Evolutionary conservation across 768 basidiomycete species (phyloP), one percentile per base, ranked within the genome.

Genomic region (Lactarius tabidus): DNA sequence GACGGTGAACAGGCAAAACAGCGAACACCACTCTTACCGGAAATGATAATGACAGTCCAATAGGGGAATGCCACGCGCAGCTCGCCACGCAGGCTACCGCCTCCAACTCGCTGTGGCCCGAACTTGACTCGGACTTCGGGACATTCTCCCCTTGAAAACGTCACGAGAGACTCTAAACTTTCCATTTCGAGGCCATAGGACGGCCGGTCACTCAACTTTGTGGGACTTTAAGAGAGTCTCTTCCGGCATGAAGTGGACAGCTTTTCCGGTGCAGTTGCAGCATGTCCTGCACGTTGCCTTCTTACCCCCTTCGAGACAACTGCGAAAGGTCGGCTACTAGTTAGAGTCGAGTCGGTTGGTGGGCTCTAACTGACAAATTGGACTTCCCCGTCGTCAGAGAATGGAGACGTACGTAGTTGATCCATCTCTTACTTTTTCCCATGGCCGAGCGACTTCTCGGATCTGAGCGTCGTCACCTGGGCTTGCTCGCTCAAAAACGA

Each of bases 201-300:
- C 7, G 9, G 26, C 48, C 48, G 48, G 48, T 51, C 48, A 51
- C 48, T 51, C 48, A 51, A 51, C 48, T 51, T 51, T 51, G 23
- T 51, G 48, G 48, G 26, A 51, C 26, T 51, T 51, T 26, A 26
- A 51, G 26, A 26, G 3, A 51, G 48, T 41, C 39, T 41, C 39
- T 41, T 41, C 39, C 39, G 39, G 14, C 14, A 51, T 51, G 33
- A 33, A 33, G 54, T 55, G 33, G 54, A 55, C 54, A 35, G 54
- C 54, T 29, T 31, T 33, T 33, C 54, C 8, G 2, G 54, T 33
- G 33, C 56, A 36, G 57, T 36, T 66, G 45, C 65, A 60, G 65
- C 65, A 66, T 55, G 57, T 54, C 51, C 26, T 66, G 51, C 51
- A 59, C 65, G 65, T 66, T 66, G 64, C 57, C 48, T 57, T 38